These are phyloP conservation scores for Lecanicillium sp. DNA, from an alignment of 2,329 filamentous ascomycete genomes.

Conservation along the genomic window DNA sequence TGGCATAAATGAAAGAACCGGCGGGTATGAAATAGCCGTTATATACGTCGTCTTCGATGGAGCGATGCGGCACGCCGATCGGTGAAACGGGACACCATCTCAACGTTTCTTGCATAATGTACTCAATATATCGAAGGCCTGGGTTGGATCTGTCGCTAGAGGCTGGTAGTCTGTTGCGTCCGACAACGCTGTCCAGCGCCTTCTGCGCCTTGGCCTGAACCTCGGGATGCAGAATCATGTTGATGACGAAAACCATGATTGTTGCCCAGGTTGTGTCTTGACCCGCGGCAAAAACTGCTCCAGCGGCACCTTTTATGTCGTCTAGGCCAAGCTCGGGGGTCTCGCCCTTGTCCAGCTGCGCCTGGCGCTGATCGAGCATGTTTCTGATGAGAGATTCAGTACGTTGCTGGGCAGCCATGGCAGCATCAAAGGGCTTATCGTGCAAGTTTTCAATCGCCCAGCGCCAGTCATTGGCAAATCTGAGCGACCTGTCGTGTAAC, in stretches of 20 bases:
- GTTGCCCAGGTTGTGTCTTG: conserved; percentile 40
- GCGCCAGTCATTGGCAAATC: conserved; percentile 24
- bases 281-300: conserved; percentile 42
- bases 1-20: conserved; percentile 41
- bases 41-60: conserved; percentile 50
- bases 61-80: conserved; percentile 48
- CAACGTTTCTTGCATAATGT: conserved; percentile 40
- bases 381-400: conserved; percentile 24
- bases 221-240: conserved; percentile 35
- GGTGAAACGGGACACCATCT: conserved; percentile 41
- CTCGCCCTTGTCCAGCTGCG: conserved; percentile 22
- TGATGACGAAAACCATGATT: conserved; percentile 39
- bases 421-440: conserved; percentile 36
- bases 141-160: conserved; percentile 35
- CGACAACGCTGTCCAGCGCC: conserved; percentile 42
- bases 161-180: conserved; percentile 37
- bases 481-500: conserved; percentile 26
- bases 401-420: conserved; percentile 24
- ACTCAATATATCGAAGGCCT: conserved; percentile 37
- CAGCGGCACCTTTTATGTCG: conserved; percentile 45
- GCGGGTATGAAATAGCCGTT: conserved; percentile 51
- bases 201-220: conserved; percentile 41
- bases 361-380: conserved; percentile 22
- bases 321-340: conserved; percentile 30
- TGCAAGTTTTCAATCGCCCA: conserved; percentile 35